Evolutionary conservation across 257 asterid species (phyloP).

Genomic region (Primulina eburnea): DNA sequence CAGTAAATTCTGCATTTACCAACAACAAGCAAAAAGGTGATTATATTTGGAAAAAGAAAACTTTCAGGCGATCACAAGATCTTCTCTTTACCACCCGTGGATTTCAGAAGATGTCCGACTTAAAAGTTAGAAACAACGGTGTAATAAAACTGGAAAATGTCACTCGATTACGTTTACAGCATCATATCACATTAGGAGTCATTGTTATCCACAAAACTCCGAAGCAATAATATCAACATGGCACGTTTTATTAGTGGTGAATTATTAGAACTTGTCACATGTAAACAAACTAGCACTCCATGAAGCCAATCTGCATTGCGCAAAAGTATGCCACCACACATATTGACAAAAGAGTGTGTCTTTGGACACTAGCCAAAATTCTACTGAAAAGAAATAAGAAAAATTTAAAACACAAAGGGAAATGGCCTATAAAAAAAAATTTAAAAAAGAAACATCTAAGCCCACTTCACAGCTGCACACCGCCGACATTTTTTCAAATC

Average conservation of each 20-base stretch:
- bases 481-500: conserved; percentile 2
- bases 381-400: conserved; percentile 1
- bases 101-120: too few species aligned
- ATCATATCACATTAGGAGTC: neutral
- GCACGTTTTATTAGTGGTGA: neutral
- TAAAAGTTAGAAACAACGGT: too few species aligned
- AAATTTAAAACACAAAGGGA: neutral
- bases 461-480: conserved; percentile 22
- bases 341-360: conserved; percentile 8
- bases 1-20: neutral
- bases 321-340: neutral
- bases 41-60: neutral
- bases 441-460: conserved; percentile 8
- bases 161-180: neutral
- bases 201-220: neutral
- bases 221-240: conserved; percentile 1
- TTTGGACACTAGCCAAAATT: neutral
- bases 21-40: too few species aligned
- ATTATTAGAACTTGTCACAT: conserved; percentile 6
- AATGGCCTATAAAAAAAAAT: neutral
- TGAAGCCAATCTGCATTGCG: conserved; percentile 2
- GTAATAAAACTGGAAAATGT: neutral
- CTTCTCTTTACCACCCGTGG: too few species aligned
- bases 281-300: conserved; percentile 1
- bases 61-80: neutral